phyloP scores from a whole-genome alignment of 108 stramenopile species.

The Heterococcus sp. region DNA sequence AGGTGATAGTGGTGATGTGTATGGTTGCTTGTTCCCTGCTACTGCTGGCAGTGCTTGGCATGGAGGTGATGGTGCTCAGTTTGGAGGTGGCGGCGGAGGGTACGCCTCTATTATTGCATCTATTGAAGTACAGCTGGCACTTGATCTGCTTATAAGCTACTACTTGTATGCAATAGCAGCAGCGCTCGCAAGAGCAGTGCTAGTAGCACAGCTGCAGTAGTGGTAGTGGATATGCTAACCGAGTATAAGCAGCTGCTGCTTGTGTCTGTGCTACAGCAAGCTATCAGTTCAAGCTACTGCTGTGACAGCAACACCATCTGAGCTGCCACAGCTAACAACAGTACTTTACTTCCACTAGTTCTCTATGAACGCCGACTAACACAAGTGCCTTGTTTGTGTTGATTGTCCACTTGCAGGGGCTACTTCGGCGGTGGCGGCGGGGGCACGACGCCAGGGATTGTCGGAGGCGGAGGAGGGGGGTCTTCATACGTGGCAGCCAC shows the following conservation, averaged over 20 bases:
- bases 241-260: too few species aligned
- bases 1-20: constrained; percentile 54
- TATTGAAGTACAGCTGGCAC: too few species aligned
- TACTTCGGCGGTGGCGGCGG: constrained; percentile 63
- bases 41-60: constrained; percentile 49
- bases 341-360: neutral
- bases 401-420: constrained; percentile 23
- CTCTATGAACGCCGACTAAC: neutral
- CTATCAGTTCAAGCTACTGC: too few species aligned
- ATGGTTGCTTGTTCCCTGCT: constrained; percentile 48
- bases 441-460: constrained; percentile 60
- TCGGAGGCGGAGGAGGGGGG: constrained; percentile 64
- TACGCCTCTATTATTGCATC: too few species aligned
- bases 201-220: too few species aligned
- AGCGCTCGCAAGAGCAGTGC: too few species aligned
- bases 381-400: neutral
- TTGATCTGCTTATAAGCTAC: too few species aligned
- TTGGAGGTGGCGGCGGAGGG: constrained; percentile 65
- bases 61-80: constrained; percentile 59
- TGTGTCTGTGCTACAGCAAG: too few species aligned
- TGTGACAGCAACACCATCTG: too few species aligned
- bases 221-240: too few species aligned
- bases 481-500: constrained; percentile 42
- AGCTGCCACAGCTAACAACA: neutral
- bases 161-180: too few species aligned